Percentiles rank a stretch among this genome's conserved stretches.
These are phyloP conservation scores for Glonium stellatum DNA, from an alignment of 495 filamentous ascomycete species.

Conservation along the genomic window DNA sequence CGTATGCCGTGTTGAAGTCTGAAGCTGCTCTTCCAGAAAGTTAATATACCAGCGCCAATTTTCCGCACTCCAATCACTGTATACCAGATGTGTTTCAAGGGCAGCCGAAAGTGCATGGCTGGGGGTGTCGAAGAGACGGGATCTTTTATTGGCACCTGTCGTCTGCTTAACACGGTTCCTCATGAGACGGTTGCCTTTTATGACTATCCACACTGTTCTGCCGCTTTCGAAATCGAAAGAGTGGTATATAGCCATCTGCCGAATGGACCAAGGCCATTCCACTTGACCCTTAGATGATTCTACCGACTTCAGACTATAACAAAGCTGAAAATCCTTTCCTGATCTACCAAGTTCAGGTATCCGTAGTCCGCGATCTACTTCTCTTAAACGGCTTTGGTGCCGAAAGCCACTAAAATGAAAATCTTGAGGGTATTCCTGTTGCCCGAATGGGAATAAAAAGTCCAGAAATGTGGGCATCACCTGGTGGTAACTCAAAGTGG, in stretches of 20 bases:
- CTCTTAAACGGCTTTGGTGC: constrained; percentile 20
- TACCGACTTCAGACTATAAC: constrained; percentile 43
- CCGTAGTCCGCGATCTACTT: constrained; percentile 14
- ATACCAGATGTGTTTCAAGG: constrained; percentile 38
- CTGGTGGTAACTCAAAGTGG: constrained; percentile 39
- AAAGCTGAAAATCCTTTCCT: constrained; percentile 36
- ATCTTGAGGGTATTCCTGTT: constrained; percentile 36
- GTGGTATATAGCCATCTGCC: constrained; percentile 40
- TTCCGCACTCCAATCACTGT: constrained; percentile 43
- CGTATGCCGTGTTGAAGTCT: constrained; percentile 25
- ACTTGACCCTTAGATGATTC: constrained; percentile 29
- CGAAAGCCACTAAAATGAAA: constrained; percentile 33
- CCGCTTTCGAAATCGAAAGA: constrained; percentile 41
- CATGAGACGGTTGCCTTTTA: constrained; percentile 41
- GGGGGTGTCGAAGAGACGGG: constrained; percentile 3
- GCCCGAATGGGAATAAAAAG: constrained; percentile 40
- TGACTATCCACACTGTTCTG: constrained; percentile 35
- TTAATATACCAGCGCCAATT: constrained; percentile 45
- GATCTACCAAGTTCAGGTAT: constrained; percentile 38
- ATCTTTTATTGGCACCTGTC: constrained; percentile 21
- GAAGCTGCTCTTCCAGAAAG: constrained; percentile 36
- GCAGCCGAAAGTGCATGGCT: constrained; percentile 27
- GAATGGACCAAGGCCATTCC: constrained; percentile 40
- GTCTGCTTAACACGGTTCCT: constrained; percentile 33
- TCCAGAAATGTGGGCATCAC: constrained; percentile 41